These are phyloP conservation scores for Chytridium lagenaria DNA, from an alignment of 371 early-diverging fungal species.

Conservation along the genomic window DNA sequence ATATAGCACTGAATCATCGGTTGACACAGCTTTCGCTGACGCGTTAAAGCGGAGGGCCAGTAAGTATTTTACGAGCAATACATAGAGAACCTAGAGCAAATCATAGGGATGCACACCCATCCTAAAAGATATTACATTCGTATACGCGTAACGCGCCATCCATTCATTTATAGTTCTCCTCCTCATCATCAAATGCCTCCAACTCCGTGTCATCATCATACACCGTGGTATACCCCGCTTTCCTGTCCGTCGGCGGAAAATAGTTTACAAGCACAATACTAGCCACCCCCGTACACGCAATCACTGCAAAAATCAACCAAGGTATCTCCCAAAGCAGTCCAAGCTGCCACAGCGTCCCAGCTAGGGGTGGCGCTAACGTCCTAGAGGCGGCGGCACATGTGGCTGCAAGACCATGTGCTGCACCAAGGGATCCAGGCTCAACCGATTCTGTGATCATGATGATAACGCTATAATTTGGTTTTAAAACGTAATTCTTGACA, in stretches of 20 bases:
- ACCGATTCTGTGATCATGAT: slow-evolving; percentile 53
- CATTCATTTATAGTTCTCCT: too few species aligned
- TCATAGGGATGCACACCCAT: too few species aligned
- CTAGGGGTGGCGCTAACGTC: slow-evolving; percentile 51
- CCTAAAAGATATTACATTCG: too few species aligned
- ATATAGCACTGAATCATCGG: too few species aligned
- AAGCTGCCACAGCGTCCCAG: slow-evolving; percentile 49
- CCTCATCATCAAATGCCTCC: background rate
- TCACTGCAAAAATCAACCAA: slow-evolving; percentile 1
- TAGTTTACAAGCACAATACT: background rate
- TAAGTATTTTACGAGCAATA: too few species aligned
- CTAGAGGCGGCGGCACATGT: slow-evolving; percentile 49
- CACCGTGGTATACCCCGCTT: slow-evolving; percentile 1
- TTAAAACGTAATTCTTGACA: background rate
- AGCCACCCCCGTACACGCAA: background rate
- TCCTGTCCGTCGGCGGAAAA: background rate
- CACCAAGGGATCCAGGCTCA: slow-evolving; percentile 38
- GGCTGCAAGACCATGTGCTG: slow-evolving; percentile 53
- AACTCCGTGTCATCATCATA: slow-evolving; percentile 10
- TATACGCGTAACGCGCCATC: too few species aligned
- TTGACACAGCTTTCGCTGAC: too few species aligned
- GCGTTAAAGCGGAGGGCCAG: too few species aligned
- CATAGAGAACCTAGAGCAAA: too few species aligned
- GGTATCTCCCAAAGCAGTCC: slow-evolving; percentile 18
- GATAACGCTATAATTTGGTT: slow-evolving; percentile 33